Evolutionary conservation across 2,329 filamentous ascomycete genomes (phyloP).

Genomic region (Berkeleyomyces rouxiae): DNA sequence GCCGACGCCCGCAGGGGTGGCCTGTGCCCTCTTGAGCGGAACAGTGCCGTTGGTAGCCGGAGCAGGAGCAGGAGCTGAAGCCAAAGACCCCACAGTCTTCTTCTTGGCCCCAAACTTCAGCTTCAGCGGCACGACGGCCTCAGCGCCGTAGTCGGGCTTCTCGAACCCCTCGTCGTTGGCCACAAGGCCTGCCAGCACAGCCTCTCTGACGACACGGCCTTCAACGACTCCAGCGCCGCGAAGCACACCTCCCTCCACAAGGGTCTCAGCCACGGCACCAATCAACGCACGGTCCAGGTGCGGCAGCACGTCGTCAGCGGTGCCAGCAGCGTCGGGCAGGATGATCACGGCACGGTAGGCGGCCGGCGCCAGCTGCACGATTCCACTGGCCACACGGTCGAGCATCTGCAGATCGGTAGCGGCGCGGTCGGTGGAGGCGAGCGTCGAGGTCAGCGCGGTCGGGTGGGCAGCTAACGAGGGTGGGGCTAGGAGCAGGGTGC

Average conservation of each 20-base stretch:
- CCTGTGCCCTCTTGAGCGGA: slow-evolving; percentile 16
- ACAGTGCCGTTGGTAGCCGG: slow-evolving; percentile 22
- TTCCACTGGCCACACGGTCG: slow-evolving; percentile 69
- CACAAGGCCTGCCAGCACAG: slow-evolving; percentile 66
- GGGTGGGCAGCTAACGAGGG: slow-evolving; percentile 79
- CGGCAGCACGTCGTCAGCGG: slow-evolving; percentile 41
- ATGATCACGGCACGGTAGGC: slow-evolving; percentile 78
- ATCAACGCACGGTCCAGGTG: slow-evolving; percentile 54
- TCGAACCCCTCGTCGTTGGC: slow-evolving; percentile 47
- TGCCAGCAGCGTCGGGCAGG: slow-evolving; percentile 59
- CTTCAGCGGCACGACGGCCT: slow-evolving; percentile 37
- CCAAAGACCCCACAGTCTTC: slow-evolving; percentile 19
- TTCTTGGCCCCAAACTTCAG: slow-evolving; percentile 23
- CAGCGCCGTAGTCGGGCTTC: slow-evolving; percentile 47
- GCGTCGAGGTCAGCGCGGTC: slow-evolving; percentile 53
- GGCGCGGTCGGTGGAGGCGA: slow-evolving; percentile 56
- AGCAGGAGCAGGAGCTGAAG: slow-evolving; percentile 20
- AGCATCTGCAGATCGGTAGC: slow-evolving; percentile 93
- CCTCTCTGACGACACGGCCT: slow-evolving; percentile 49
- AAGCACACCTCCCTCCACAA: slow-evolving; percentile 53
- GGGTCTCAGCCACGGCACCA: slow-evolving; percentile 47
- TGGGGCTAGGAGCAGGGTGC: slow-evolving; percentile 74
- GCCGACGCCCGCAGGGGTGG: slow-evolving; percentile 41
- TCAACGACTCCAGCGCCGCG: slow-evolving; percentile 42
- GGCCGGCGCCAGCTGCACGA: slow-evolving; percentile 56